phyloP scores from a whole-genome alignment of 2,329 filamentous ascomycete species.

The Sordariomycetes sp. region DNA sequence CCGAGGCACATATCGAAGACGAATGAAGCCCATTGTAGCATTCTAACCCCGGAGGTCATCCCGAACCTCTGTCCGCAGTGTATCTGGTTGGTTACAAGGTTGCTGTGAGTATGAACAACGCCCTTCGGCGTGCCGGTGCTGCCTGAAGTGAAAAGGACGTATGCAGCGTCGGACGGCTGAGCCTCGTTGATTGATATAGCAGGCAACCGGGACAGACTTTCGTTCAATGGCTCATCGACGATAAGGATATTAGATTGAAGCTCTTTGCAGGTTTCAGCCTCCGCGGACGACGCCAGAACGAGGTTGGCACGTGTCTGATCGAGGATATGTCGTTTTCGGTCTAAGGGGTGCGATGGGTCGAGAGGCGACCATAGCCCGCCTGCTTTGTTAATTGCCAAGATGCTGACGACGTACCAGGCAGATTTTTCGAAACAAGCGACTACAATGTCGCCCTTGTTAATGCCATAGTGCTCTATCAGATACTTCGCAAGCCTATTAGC shows the following conservation, averaged over 20 bases:
- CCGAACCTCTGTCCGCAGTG: conserved; percentile 16
- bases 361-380: neutral
- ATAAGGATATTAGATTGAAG: neutral
- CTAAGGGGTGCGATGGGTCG: conserved; percentile 1
- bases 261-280: neutral
- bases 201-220: too few relatives aligned
- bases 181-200: too few relatives aligned
- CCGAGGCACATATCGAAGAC: conserved; percentile 3
- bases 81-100: neutral
- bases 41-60: conserved; percentile 1
- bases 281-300: conserved; percentile 7
- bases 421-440: conserved; percentile 24
- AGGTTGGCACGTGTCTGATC: conserved; percentile 14
- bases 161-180: too few relatives aligned
- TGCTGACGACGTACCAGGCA: conserved; percentile 1
- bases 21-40: conserved; percentile 3
- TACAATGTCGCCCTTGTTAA: conserved; percentile 26
- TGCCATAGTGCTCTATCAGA: conserved; percentile 16
- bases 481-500: neutral
- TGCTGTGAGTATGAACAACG: conserved; percentile 4
- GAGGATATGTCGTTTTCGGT: neutral
- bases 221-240: neutral
- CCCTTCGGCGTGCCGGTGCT: conserved; percentile 7
- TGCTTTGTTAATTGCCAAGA: conserved; percentile 2
- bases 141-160: conserved; percentile 7